Percentiles rank a stretch among this genome's conserved stretches.
These are phyloP conservation scores for Fusarium domesticum DNA, from an alignment of 2,329 filamentous ascomycete species.

Conservation along the genomic window DNA sequence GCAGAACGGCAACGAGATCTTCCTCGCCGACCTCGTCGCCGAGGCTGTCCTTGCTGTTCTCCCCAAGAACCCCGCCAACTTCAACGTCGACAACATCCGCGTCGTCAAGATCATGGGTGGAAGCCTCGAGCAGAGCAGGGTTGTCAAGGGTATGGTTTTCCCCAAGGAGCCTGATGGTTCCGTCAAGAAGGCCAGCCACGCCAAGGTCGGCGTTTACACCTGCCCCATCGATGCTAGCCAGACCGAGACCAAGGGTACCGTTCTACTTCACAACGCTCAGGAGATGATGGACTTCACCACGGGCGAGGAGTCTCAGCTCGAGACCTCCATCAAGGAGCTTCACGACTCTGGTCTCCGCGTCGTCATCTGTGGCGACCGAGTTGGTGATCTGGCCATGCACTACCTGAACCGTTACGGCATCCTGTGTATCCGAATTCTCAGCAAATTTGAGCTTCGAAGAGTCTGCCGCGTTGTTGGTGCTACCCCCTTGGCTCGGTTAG, in stretches of 20 bases:
- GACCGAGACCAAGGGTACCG: conserved; percentile 98
- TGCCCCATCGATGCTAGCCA: conserved; percentile 94
- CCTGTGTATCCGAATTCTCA: conserved; percentile 92
- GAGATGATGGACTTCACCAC: conserved; percentile 99
- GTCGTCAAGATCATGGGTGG: conserved; percentile 99
- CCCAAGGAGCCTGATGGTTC: conserved; percentile 89
- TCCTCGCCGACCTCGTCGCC: conserved; percentile 81
- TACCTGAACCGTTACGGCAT: conserved; percentile 98
- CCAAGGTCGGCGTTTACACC: conserved; percentile 95
- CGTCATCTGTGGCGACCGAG: conserved; percentile 85
- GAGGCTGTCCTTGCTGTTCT: conserved; percentile 83
- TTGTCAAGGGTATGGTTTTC: conserved; percentile 98
- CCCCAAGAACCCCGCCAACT: conserved; percentile 91
- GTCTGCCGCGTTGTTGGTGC: conserved; percentile 95
- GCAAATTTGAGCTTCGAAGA: conserved; percentile 94
- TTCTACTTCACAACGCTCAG: conserved; percentile 92
- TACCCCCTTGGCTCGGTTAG: conserved; percentile 90
- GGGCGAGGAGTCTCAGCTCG: conserved; percentile 90
- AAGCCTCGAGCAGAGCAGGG: conserved; percentile 86
- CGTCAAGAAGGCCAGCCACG: conserved; percentile 85
- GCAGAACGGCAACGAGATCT: conserved; percentile 89
- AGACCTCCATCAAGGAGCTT: conserved; percentile 89
- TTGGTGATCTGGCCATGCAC: conserved; percentile 93
- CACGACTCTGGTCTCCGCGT: conserved; percentile 92
- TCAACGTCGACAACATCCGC: conserved; percentile 98